Evolutionary conservation across 2,329 filamentous ascomycete genomes (phyloP), one percentile per base, ranked within the genome.

Genomic region (Ophiostoma novo-ulmi): DNA sequence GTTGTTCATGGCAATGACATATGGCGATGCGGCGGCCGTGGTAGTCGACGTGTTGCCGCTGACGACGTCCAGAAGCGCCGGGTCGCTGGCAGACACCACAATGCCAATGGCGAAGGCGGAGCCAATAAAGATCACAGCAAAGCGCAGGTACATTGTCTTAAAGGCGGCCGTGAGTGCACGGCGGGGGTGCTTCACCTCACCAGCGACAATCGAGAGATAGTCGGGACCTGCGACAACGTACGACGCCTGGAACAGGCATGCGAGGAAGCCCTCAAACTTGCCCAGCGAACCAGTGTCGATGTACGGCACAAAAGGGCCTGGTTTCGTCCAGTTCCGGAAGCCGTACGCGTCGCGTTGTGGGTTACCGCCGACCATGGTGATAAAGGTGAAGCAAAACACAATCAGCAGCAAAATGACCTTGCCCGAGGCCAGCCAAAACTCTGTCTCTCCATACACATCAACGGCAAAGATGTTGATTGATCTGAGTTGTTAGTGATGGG

Each of bases 1-100:
- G 58, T 87, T 84, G 22, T 85, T 82, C 66, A 90, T 88, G 35
- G 90, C 91, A 72, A 93, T 91, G 72, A 94, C 90, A 74, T 89
- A 92, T 39, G 85, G 78, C 36, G 85, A 87, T 7, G 85, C 85
- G 73, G 87, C 86, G 2, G 75, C 84, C 70, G 79, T 79, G 2
- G 78, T 73, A 70, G 79, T 80, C 22, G 65, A 48, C 14, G 65
- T 67, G n/a, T 26, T 67, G 65, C 65, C 65, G 58, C 68, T 70
- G 2, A 79, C 77, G 65, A 84, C 84, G 13, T 78, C 78, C 7
- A 84, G 79, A 11, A 86, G 80, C 13, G 74, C 31, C 0, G 74
- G 63, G 70, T 79, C 78, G 78, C 90, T 81, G 80, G 89, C 90
- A 0, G 88, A 87, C 1, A 91, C 86, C 13, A 89, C 81, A 81